Evolutionary conservation across 345 rosid species (phyloP).

Genomic region (Boechera divaricarpa): DNA sequence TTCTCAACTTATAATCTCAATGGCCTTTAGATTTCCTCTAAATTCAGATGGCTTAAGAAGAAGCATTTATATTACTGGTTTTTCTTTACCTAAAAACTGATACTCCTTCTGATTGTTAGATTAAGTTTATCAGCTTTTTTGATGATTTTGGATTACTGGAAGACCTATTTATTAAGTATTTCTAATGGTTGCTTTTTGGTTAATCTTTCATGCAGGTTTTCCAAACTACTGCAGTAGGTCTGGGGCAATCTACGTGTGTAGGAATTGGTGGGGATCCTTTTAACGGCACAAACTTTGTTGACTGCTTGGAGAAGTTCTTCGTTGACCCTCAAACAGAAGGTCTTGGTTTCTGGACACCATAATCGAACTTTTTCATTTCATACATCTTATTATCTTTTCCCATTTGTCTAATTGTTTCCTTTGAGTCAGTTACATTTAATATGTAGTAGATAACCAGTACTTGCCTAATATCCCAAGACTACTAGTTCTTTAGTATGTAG

Average conservation of each 20-base stretch:
- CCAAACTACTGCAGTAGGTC: constrained; percentile 89
- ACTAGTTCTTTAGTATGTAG: constrained; percentile 15
- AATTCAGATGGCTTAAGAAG: neutral
- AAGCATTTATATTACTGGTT: neutral
- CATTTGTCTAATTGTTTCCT: neutral
- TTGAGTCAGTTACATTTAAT: neutral
- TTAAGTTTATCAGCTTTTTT: too few relatives aligned
- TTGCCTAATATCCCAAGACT: constrained; percentile 16
- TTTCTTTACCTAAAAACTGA: neutral
- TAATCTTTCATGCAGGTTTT: constrained; percentile 61
- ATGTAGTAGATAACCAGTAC: neutral
- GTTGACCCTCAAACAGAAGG: constrained; percentile 94
- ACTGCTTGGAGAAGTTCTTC: constrained; percentile 77
- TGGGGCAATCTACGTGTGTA: constrained; percentile 92
- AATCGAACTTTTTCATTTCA: neutral
- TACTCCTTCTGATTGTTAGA: neutral
- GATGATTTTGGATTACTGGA: neutral
- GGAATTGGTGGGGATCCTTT: constrained; percentile 95
- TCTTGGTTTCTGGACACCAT: constrained; percentile 36
- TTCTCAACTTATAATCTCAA: constrained; percentile 5
- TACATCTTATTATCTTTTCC: neutral
- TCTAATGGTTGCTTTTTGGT: constrained; percentile 1
- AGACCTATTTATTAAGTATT: neutral
- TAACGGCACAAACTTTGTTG: constrained; percentile 91
- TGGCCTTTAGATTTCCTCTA: neutral